These are phyloP conservation scores for Penicillium antarcticum DNA, from an alignment of 495 filamentous ascomycete genomes.

Conservation along the genomic window DNA sequence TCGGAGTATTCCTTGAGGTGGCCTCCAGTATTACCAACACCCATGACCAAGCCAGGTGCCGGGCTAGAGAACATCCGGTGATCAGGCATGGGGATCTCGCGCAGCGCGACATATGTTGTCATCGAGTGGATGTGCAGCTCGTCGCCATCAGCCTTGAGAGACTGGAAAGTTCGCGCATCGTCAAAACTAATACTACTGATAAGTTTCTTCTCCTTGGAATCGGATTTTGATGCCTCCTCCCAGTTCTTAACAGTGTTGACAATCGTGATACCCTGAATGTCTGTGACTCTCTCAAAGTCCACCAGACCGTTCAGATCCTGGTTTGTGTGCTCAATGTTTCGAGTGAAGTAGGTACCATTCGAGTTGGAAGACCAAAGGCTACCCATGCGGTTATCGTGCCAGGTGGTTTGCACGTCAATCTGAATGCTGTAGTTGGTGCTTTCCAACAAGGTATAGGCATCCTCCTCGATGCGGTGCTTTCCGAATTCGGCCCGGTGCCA, in stretches of 20 bases:
- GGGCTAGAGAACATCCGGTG: constrained; percentile 84
- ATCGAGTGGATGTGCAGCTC: constrained; percentile 86
- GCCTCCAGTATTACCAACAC: constrained; percentile 81
- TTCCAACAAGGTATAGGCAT: constrained; percentile 91
- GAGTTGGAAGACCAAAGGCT: constrained; percentile 90
- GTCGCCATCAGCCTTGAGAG: constrained; percentile 56
- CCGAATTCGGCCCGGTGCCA: constrained; percentile 96
- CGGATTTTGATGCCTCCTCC: constrained; percentile 61
- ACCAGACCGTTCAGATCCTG: constrained; percentile 66
- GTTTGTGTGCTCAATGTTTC: constrained; percentile 89
- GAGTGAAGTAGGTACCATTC: constrained; percentile 90
- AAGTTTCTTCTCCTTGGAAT: constrained; percentile 57
- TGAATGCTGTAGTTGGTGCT: constrained; percentile 97
- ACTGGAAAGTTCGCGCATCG: constrained; percentile 76
- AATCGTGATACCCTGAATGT: constrained; percentile 86
- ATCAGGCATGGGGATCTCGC: constrained; percentile 61
- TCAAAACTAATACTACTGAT: constrained; percentile 86
- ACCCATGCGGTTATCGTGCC: constrained; percentile 66
- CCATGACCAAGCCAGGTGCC: constrained; percentile 90
- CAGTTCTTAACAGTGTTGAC: constrained; percentile 89
- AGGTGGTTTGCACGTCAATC: constrained; percentile 80
- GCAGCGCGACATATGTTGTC: constrained; percentile 51
- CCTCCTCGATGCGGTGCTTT: constrained; percentile 71
- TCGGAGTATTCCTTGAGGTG: constrained; percentile 62
- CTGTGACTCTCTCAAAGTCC: constrained; percentile 89